A percentile compares a stretch with the other conserved stretches of the same genome.
phyloP scores from a whole-genome alignment of 1,284 basidiomycete genomes.

The Chalciporus sp. region DNA sequence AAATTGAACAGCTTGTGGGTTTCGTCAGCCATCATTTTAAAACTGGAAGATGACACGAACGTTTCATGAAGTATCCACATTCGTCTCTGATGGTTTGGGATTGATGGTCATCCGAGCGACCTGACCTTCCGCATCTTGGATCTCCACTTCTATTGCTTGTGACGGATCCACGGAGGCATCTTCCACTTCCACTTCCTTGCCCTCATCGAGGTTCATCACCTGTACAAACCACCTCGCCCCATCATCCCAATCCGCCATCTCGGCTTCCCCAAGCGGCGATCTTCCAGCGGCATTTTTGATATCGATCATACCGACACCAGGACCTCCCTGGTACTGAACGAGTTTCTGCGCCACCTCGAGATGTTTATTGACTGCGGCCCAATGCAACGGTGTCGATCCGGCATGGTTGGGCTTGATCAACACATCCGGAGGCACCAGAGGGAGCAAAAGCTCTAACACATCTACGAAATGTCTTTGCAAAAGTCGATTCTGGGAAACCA shows the following conservation, averaged over 20 bases:
- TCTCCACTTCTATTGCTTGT: constrained; percentile 48
- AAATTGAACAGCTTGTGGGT: too few species aligned
- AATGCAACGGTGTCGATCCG: constrained; percentile 83
- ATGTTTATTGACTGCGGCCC: constrained; percentile 85
- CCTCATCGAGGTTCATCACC: constrained; percentile 69
- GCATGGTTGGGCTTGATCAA: constrained; percentile 65
- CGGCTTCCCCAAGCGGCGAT: constrained; percentile 76
- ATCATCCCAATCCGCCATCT: constrained; percentile 75
- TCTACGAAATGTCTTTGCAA: constrained; percentile 58
- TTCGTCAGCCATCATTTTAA: neutral
- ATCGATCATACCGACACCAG: constrained; percentile 69
- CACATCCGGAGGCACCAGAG: constrained; percentile 59
- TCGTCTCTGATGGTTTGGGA: neutral
- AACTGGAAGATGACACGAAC: neutral
- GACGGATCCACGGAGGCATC: constrained; percentile 32
- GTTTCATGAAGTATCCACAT: neutral
- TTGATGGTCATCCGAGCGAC: constrained; percentile 60
- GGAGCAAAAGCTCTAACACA: constrained; percentile 68
- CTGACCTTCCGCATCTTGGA: constrained; percentile 67
- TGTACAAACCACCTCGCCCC: constrained; percentile 78
- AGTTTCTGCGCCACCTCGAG: constrained; percentile 67
- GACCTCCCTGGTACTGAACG: constrained; percentile 56
- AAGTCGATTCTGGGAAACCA: constrained; percentile 37
- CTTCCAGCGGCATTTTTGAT: constrained; percentile 70
- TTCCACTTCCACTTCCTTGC: constrained; percentile 40